phyloP scores from a whole-genome alignment of 2,329 filamentous ascomycete species.

The Ophiostoma piceae region DNA sequence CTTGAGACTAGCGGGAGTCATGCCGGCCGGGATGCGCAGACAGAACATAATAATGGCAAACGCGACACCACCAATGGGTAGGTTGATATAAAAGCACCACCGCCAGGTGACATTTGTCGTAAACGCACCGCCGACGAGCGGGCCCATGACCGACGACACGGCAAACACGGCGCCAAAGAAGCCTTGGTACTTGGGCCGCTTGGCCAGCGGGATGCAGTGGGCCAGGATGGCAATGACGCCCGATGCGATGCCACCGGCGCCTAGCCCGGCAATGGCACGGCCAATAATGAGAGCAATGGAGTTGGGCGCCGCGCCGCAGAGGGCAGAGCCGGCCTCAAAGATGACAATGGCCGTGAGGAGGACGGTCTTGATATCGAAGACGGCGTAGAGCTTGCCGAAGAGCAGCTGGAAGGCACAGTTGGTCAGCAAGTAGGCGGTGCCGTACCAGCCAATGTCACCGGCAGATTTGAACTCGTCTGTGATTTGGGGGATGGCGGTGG shows the following conservation, averaged over 20 bases:
- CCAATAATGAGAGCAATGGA: constrained; percentile 40
- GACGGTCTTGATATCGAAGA: constrained; percentile 36
- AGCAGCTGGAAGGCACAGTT: constrained; percentile 34
- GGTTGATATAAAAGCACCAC: constrained; percentile 40
- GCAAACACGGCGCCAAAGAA: constrained; percentile 37
- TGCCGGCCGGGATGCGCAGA: constrained; percentile 28
- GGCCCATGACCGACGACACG: constrained; percentile 35
- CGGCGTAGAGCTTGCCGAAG: constrained; percentile 40
- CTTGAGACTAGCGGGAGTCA: not conserved
- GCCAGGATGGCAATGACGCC: constrained; percentile 36
- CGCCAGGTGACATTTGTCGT: constrained; percentile 37
- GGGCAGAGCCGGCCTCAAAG: constrained; percentile 38
- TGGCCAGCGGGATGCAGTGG: constrained; percentile 34
- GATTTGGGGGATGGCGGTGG: constrained; percentile 27
- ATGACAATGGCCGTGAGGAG: constrained; percentile 34
- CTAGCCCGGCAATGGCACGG: constrained; percentile 39
- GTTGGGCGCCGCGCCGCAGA: constrained; percentile 40
- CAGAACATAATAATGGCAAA: constrained; percentile 31
- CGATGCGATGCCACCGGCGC: constrained; percentile 38
- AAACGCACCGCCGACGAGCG: constrained; percentile 38
- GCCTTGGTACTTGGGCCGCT: constrained; percentile 35
- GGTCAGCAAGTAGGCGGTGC: constrained; percentile 26
- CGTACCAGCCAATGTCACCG: constrained; percentile 28
- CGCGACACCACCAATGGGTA: constrained; percentile 36
- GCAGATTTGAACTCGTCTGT: constrained; percentile 26